phyloP scores from a whole-genome alignment of 257 asterid genomes.

The Rhazya stricta region DNA sequence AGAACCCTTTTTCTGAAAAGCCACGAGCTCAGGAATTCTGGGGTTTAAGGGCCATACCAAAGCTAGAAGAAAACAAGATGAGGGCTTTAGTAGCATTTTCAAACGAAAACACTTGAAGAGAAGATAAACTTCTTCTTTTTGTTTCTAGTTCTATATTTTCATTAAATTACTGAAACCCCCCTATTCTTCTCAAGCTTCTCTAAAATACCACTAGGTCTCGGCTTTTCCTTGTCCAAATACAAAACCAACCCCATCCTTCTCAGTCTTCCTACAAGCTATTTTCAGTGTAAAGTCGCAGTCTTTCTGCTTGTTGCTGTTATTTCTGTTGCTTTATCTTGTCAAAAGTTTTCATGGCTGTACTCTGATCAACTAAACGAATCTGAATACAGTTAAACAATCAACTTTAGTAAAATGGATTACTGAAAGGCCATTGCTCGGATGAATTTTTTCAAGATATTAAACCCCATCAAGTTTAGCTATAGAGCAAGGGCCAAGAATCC shows the following conservation, averaged over 20 bases:
- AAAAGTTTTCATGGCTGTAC: not conserved
- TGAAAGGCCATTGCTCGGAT: slow-evolving; percentile 32
- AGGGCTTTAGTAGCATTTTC: slow-evolving; percentile 16
- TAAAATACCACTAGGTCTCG: slow-evolving; percentile 20
- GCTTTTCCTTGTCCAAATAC: not conserved
- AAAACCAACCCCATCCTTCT: not conserved
- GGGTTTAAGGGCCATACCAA: slow-evolving; percentile 41
- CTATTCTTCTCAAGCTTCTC: slow-evolving; percentile 9
- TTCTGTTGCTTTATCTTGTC: not conserved
- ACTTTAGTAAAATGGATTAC: slow-evolving; percentile 6
- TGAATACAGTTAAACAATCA: slow-evolving; percentile 1
- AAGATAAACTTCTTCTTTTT: not conserved
- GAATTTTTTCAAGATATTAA: slow-evolving; percentile 56
- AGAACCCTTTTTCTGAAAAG: slow-evolving; percentile 19
- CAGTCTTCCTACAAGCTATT: not conserved
- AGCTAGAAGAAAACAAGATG: slow-evolving; percentile 14
- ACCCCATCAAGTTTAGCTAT: slow-evolving; percentile 30
- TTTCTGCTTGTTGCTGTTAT: not conserved
- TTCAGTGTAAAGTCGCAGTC: slow-evolving; percentile 6
- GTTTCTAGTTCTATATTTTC: not conserved
- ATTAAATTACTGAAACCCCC: slow-evolving; percentile 28
- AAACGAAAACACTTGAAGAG: not conserved
- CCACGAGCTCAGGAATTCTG: slow-evolving; percentile 16
- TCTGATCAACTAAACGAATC: slow-evolving; percentile 2
- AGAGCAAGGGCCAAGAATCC: slow-evolving; percentile 36